Conservation (phyloP, 2,329 filamentous ascomycete species). For the Chaetomium strumarium region DNA sequence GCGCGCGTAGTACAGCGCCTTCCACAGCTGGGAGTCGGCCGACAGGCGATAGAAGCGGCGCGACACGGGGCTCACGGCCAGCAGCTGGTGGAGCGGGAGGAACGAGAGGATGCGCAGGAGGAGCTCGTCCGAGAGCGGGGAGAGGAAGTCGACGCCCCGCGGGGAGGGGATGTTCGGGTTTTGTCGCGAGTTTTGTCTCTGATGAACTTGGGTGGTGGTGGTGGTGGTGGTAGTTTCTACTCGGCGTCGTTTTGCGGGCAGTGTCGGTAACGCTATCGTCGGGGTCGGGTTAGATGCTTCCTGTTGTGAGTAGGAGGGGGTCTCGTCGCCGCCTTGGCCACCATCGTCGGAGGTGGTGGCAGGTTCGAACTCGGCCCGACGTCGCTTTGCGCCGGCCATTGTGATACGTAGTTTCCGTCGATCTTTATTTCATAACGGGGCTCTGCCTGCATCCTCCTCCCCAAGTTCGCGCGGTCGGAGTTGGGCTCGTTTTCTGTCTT, state of each 20-base stretch:
- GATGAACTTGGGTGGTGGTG: not conserved
- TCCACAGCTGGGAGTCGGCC: slow-evolving; percentile 85
- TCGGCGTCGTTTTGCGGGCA: not conserved
- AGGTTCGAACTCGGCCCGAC: not conserved
- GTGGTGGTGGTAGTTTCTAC: not conserved
- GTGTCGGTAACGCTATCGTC: not conserved
- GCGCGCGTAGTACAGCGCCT: slow-evolving; percentile 75
- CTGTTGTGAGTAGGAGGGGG: not conserved
- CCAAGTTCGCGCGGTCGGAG: no score
- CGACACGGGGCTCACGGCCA: slow-evolving; percentile 61
- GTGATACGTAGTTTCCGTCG: not conserved
- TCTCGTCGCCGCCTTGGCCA: not conserved
- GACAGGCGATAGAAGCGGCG: slow-evolving; percentile 67
- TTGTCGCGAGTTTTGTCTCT: not conserved
- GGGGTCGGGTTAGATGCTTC: not conserved
- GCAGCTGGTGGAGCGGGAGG: slow-evolving; percentile 63
- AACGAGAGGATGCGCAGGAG: slow-evolving; percentile 76
- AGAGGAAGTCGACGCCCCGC: slow-evolving; percentile 52
- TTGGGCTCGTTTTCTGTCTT: no score
- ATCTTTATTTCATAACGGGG: not conserved
- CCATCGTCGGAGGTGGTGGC: not conserved
- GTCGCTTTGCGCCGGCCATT: slow-evolving; percentile 1
- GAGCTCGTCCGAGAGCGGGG: slow-evolving; percentile 77
- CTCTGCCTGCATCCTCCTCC: no score
- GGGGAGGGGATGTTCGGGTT: not conserved